Evolutionary conservation across 768 basidiomycete genomes (phyloP), one percentile per base, ranked within the genome.

Genomic region (Tricholoma sp.): DNA sequence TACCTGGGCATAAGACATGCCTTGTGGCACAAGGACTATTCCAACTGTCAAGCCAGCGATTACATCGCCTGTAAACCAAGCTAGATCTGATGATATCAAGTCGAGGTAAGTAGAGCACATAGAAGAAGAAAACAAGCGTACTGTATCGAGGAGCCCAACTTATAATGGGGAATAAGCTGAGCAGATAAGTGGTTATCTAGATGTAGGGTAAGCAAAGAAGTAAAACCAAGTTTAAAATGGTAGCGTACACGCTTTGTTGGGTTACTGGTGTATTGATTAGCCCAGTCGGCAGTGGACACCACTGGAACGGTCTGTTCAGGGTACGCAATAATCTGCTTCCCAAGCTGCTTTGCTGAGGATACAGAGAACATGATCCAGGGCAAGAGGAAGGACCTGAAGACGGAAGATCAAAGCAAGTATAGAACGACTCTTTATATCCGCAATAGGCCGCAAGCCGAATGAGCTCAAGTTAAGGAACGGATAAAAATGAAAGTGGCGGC

Each of bases 41-140:
- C 96, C 96, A 59, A 98, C 93, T 0, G 96, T 98, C 39, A 98
- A 69, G 54, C 89, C 94, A 58, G 94, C 93, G 64, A 97, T 85
- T 17, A 96, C 63, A 72, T 98, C 94, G 24, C 94, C 92, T 18
- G 82, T 78, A 10, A 91, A 68, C 94, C 94, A 95, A 32, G 84
- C 86, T 34, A 83, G 51, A 68, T 91, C 88, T 90, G 55, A 20
- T 34, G 33, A 29, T 8, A 9, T 17, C 31, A 31, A 49, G 53
- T 34, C 28, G 55, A 28, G 45, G 50, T 20, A 54, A 45, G 41
- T 52, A 13, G 33, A 58, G 44, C 20, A 41, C 36, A 45, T 24
- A 52, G 24, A 48, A 28, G 24, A 24, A 24, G 24, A 51, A 11
- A 37, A 48, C 8, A 54, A 50, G 18, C 85, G 61, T 54, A 89